Evolutionary conservation across 352 stramenopile species (phyloP), one percentile per base, ranked within the genome.

Genomic region (Pythium aquatile): DNA sequence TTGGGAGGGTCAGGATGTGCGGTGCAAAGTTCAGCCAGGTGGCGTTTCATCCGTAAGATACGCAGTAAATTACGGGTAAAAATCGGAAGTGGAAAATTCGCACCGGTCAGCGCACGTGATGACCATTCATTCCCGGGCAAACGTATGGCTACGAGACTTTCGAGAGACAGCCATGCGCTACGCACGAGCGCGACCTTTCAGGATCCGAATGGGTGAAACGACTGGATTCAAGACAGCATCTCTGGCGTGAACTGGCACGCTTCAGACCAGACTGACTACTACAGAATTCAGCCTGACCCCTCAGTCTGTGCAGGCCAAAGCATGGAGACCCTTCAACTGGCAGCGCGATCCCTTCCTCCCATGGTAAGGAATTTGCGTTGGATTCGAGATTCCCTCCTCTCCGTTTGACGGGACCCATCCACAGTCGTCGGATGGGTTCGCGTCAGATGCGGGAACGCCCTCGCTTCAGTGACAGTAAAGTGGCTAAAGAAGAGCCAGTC

Each of bases 161-260:
- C 20, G 60, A 72, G 55, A 61, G 65, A 66, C 65, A 72, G 64
- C 68, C 54, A 57, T 35, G 46, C 56, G 65, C 58, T 53, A 71
- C 65, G 65, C 55, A 71, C 65, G 52, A 20, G 35, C 24, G 37
- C 32, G 58, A 66, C 42, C 33, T 53, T 42, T 56, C 32, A 32
- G 32, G 20, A 13, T 44, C 3, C 20, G 35, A 16, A 66, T 42
- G n/a, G 16, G 59, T 55, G 48, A 64, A 69, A 69, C 61, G 46
- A 32, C 46, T 59, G 55, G 54, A 68, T 24, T 17, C 39, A 49
- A 26, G 7, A 28, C 16, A 60, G 42, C 55, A 24, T 68, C 55
- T 63, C 39, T 49, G 13, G 20, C n/a, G 46, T 30, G 46, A 17
- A 47, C 4, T 17, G 39, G 14, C 47, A 35, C 16, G 29, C 26